Evolutionary conservation across 805 yeast genomes (phyloP), one percentile per base, ranked within the genome.

Genomic region (Kregervanrija fluxuum): DNA sequence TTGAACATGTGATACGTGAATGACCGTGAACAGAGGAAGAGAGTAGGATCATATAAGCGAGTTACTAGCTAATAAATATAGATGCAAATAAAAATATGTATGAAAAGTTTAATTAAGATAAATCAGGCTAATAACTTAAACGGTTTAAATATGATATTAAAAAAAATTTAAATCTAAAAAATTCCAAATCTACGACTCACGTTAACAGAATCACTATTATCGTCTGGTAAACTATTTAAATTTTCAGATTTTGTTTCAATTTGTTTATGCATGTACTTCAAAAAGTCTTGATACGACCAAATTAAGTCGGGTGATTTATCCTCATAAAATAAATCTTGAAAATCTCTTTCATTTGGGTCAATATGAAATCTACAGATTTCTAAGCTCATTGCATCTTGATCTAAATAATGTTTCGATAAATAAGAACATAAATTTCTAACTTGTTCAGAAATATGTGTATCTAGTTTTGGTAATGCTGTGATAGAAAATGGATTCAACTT

Each of bases 261-360:
- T 8, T 73, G 71, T 44, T 76, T 79, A 61, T 91, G 96, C 43
- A 90, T 65, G 34, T 73, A 73, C 8, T 78, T 66, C 50, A 91
- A 67, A 53, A 77, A 88, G 46, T 85, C 95, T 5, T 75, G 61
- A 58, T 81, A 84, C 15, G 81, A 74, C 52, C 70, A 65, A 54
- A 78, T 58, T 60, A 74, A 68, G 37, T 80, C 78, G 33, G 66
- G 66, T 17, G 70, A 66, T 38, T 77, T 71, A 59, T 93, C 98
- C 55, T 93, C 98, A 30, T 81, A 79, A 57, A 93, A 65, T 41
- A 76, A 55, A 36, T 79, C 80, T 35, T 71, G 65, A 57, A 88
- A 77, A 41, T 70, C 75, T 37, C 61, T 54, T 53, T 80, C 80
- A 3, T 77, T 70, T 2, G 79, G 78, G 56, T 85, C 95, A 15